Conservation (phyloP, 2,329 filamentous ascomycete species). For the Trichothecium roseum region DNA sequence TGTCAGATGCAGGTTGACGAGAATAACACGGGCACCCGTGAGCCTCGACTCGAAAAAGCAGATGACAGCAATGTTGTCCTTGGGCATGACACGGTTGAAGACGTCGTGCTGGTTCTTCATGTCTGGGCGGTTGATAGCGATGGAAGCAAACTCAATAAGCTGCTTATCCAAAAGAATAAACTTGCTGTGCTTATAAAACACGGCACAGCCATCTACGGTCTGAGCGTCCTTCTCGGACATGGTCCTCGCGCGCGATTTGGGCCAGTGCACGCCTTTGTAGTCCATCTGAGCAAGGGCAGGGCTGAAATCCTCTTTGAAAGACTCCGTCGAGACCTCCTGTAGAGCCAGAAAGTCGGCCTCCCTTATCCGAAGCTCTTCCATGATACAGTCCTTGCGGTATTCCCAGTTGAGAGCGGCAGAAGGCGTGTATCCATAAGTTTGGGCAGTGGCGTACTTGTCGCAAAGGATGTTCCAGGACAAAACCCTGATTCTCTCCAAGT, state of each 20-base stretch:
- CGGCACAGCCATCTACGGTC: slow-evolving; percentile 89
- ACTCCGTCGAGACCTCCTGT: slow-evolving; percentile 87
- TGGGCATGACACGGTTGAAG: slow-evolving; percentile 97
- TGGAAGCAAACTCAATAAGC: slow-evolving; percentile 81
- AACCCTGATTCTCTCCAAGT: slow-evolving; percentile 65
- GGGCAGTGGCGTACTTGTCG: slow-evolving; percentile 79
- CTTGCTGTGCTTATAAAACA: slow-evolving; percentile 93
- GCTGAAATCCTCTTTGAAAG: slow-evolving; percentile 83
- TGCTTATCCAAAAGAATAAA: slow-evolving; percentile 92
- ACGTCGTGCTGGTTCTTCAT: slow-evolving; percentile 97
- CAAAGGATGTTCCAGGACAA: slow-evolving; percentile 95
- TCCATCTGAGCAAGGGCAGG: slow-evolving; percentile 77
- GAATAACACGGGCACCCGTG: slow-evolving; percentile 84
- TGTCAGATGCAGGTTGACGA: slow-evolving; percentile 88
- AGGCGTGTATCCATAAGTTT: slow-evolving; percentile 84
- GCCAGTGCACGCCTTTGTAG: slow-evolving; percentile 91
- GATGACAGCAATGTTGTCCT: slow-evolving; percentile 91
- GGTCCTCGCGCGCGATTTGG: slow-evolving; percentile 79
- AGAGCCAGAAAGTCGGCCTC: slow-evolving; percentile 86
- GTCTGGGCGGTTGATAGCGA: slow-evolving; percentile 87
- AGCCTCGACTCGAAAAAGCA: slow-evolving; percentile 85
- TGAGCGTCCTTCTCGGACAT: slow-evolving; percentile 85
- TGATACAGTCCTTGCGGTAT: slow-evolving; percentile 70
- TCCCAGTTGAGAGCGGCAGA: slow-evolving; percentile 77
- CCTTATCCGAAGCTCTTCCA: slow-evolving; percentile 69